Evolutionary conservation across 176 grass and related monocot species (phyloP), one percentile per base, ranked within the genome.

Genomic region (Zizania latifolia): DNA sequence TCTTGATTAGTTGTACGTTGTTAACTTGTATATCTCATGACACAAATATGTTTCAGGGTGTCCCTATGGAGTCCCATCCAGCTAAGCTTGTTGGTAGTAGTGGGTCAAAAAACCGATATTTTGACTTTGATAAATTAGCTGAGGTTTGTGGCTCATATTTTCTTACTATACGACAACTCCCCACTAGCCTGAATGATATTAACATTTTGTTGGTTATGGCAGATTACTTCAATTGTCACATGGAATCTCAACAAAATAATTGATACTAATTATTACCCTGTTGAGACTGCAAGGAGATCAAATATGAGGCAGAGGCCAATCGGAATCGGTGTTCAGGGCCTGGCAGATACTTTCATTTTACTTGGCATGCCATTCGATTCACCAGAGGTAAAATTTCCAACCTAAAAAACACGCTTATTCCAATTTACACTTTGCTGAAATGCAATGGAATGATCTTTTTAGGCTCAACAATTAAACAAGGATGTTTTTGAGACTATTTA

Each of bases 171-270:
- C 19, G 24, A 34, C 51, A 57, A 8, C 65, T 17, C 26, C 19
- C 51, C 60, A 11, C 50, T 62, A 55, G 19, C 51, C 4, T 81
- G 24, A 76, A 27, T 58, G 30, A 8, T 28, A 57, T 19, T 79
- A 43, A 82, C 41, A 43, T 57, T 61, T 15, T 89, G 35, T 75
- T 48, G 10, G 10, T 44, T 76, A 48, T 81, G 51, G 32, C 80
- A 99, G 91, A 63, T 94, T 68, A 99, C 95, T 51, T 87, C 86
- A 72, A 59, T 65, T 61, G 81, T 99, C n/a, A 86, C 89, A 29
- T 67, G 16, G n/a, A 92, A 99, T 58, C 91, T 99, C 37, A 99
- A 99, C 64, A 94, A 94, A 86, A 90, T 99, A 65, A 94, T 99
- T 54, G 89, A 92, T 74, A 65, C 90, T 17, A 99, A 94, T 59